These are phyloP conservation scores for Linnemannia schmuckeri DNA, from an alignment of 192 early-diverging fungal genomes.

Conservation along the genomic window DNA sequence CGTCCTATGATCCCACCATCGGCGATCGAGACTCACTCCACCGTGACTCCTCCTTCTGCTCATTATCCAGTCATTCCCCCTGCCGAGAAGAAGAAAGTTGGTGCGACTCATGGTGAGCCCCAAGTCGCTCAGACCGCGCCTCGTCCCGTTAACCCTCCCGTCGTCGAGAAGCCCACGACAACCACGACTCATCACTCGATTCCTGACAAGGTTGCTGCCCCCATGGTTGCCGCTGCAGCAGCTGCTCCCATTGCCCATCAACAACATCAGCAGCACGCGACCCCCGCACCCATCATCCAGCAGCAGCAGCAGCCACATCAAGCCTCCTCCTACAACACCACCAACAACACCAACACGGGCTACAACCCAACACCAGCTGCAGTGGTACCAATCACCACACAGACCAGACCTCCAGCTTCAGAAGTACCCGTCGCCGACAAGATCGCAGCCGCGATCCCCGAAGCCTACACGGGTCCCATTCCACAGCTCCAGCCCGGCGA, in stretches of 20 bases:
- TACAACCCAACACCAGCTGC: too few relatives aligned
- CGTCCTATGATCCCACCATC: not conserved
- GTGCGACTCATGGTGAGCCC: not conserved
- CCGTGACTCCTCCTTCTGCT: not conserved
- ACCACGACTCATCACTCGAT: not conserved
- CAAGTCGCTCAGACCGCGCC: not conserved
- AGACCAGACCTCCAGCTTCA: not conserved
- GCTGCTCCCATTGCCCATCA: not conserved
- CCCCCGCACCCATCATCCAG: not conserved
- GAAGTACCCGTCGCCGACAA: conserved; percentile 5
- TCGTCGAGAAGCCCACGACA: not conserved
- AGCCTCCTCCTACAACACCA: not conserved
- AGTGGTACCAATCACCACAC: not conserved
- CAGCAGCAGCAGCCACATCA: not conserved
- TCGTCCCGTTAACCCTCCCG: not conserved
- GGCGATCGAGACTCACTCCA: too few relatives aligned
- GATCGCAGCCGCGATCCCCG: conserved; percentile 21
- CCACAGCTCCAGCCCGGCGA: conserved; percentile 32
- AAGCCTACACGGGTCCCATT: conserved; percentile 9
- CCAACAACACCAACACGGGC: not conserved
- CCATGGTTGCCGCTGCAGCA: not conserved
- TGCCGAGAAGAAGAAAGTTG: not conserved
- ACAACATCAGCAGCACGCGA: not conserved
- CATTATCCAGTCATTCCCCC: not conserved
- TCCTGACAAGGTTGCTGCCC: not conserved